A percentile compares a stretch with the other conserved stretches of the same genome.
Evolutionary conservation across 139 green algal species (phyloP).

Genomic region (Edaphochlamys debaryana): DNA sequence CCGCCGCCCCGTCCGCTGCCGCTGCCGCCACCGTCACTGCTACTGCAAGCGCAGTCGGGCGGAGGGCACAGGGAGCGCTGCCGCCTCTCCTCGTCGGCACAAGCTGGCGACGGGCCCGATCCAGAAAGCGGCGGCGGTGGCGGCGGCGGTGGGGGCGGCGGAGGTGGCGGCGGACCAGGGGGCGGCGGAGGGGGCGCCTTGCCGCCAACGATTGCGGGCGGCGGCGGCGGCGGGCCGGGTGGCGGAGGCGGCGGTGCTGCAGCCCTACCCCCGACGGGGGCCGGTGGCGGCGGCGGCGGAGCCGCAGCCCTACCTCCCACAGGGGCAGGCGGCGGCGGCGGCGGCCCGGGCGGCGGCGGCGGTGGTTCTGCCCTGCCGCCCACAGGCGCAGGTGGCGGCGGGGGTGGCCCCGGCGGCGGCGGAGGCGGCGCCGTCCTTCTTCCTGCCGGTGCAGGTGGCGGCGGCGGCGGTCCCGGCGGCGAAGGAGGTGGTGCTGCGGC

Average conservation of each 20-base stretch:
- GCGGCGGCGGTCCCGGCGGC: not conserved
- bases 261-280: too few relatives aligned
- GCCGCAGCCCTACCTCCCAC: not conserved
- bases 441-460: too few relatives aligned
- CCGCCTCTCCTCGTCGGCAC: too few relatives aligned
- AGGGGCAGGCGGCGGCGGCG: not conserved
- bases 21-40: too few relatives aligned
- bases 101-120: too few relatives aligned
- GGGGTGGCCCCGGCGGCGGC: too few relatives aligned
- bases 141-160: not conserved
- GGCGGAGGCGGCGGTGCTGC: not conserved
- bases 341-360: not conserved
- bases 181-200: not conserved
- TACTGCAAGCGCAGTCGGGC: too few relatives aligned
- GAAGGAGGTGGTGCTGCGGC: not conserved
- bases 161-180: not conserved
- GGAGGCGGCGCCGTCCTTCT: not conserved
- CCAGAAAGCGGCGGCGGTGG: not conserved
- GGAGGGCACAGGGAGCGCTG: too few relatives aligned
- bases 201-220: not conserved
- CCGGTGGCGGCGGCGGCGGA: too few relatives aligned
- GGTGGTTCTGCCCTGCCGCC: not conserved
- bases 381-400: not conserved
- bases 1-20: too few relatives aligned
- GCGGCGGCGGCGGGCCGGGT: not conserved